Conservation (phyloP, 2,329 filamentous ascomycete genomes). For the Pyricularia grisea region DNA sequence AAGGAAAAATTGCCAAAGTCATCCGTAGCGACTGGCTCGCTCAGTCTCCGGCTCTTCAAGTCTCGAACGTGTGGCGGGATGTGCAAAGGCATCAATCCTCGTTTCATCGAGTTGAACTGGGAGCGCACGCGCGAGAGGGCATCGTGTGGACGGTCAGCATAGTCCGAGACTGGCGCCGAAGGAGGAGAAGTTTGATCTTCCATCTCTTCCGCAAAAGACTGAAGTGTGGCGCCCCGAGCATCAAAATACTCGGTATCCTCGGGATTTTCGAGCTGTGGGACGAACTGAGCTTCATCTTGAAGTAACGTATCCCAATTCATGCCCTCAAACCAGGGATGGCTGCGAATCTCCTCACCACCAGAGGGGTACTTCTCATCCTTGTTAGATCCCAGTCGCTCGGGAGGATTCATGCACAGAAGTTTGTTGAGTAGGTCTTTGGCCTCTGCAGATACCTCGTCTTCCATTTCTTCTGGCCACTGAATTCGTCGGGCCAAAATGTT, state of each 20-base stretch:
- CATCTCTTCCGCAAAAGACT: constrained; percentile 88
- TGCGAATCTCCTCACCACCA: constrained; percentile 85
- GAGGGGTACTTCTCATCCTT: constrained; percentile 70
- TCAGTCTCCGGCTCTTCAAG: constrained; percentile 74
- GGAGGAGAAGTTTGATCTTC: constrained; percentile 79
- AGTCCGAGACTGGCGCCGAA: constrained; percentile 63
- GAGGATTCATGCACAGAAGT: constrained; percentile 76
- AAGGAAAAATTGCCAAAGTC: constrained; percentile 96
- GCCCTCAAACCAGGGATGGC: constrained; percentile 78
- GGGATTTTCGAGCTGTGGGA: constrained; percentile 83
- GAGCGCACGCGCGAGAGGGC: constrained; percentile 82
- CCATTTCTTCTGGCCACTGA: constrained; percentile 80
- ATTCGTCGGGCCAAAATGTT: constrained; percentile 89
- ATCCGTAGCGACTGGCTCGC: constrained; percentile 79
- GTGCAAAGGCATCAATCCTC: constrained; percentile 87
- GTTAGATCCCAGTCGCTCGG: constrained; percentile 76
- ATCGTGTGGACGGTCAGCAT: constrained; percentile 85
- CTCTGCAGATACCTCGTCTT: constrained; percentile 72
- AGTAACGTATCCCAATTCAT: constrained; percentile 84
- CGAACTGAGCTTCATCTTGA: constrained; percentile 94
- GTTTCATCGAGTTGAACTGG: constrained; percentile 80
- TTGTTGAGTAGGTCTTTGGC: constrained; percentile 93
- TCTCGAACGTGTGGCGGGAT: constrained; percentile 96
- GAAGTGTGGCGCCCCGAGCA: constrained; percentile 77
- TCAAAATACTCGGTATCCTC: constrained; percentile 99